Base-by-base conservation (phyloP, 371 early-diverging fungal species). In the Cokeromyces recurvatus region DNA sequence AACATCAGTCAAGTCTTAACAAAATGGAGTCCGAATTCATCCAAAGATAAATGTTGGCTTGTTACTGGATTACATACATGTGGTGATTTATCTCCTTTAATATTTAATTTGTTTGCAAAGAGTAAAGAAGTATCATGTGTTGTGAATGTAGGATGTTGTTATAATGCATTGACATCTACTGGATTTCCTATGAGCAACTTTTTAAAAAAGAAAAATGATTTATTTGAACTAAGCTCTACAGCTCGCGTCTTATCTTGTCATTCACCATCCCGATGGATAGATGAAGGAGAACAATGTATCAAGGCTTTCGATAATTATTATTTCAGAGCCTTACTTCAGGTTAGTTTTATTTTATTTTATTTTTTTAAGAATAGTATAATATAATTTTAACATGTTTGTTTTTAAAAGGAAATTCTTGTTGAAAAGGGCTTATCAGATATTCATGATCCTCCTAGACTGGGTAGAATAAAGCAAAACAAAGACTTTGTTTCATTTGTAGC, bases 11-110 rank as follows among this genome's bases (percentile, higher is more conserved):
- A 66, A 1, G 58, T 81, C 0, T 55, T 77, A 25, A 47, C 53
- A 0, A 43, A 45, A 17, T 55, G 59, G 54, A 53, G 62, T 38
- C 29, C 5, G 11, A 5, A 50, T 34, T 42, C 54, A 0, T 14
- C 35, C 6, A 32, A 42, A 5, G 37, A 53, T 10, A 52, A 62
- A 12, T 25, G 43, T 4, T 91, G 88, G 88, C 62, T 90, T 32
- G 68, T 92, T 0, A 88, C 89, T 40, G 92, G 94, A 2, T 71
- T 93, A 8, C 93, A 94, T 55, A 83, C 93, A 0, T 94, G 94
- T 47, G 94, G 94, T 4, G 86, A 92, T 50, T 53, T 94, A 39
- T 77, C 89, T 3, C 80, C 83, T 42, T 70, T 83, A 16, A 83
- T 86, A 50, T 72, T 92, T 15, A 77, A 78, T 20, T 63, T 89